phyloP scores from a whole-genome alignment of 768 basidiomycete genomes.

The Mycena indigotica region DNA sequence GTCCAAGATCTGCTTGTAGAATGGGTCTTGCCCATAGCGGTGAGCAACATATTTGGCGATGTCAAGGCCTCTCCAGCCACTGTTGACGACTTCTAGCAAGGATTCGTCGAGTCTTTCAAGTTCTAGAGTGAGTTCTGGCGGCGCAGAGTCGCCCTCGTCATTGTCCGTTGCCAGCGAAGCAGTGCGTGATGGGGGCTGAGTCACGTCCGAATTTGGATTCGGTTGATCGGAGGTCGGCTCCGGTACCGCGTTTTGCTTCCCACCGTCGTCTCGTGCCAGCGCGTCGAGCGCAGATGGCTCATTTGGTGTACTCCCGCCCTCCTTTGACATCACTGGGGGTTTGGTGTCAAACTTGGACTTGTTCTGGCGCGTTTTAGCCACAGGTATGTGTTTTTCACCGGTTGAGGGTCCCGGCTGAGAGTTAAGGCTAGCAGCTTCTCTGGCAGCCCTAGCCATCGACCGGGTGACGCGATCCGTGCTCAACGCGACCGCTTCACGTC shows the following conservation, averaged over 20 bases:
- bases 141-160: background rate
- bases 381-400: too few species aligned
- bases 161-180: background rate
- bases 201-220: too few species aligned
- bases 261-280: too few species aligned
- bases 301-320: slow-evolving; percentile 10
- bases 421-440: background rate
- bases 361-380: too few species aligned
- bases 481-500: background rate
- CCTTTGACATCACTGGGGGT: slow-evolving; percentile 22
- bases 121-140: background rate
- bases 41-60: background rate
- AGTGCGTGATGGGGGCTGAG: too few species aligned
- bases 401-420: too few species aligned
- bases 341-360: slow-evolving; percentile 2
- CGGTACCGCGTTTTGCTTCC: too few species aligned
- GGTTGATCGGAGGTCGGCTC: too few species aligned
- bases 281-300: background rate
- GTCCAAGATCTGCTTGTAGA: slow-evolving; percentile 18
- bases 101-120: background rate
- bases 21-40: background rate
- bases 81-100: background rate
- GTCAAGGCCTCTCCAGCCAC: background rate
- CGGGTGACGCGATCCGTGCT: background rate
- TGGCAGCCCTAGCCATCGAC: background rate